Evolutionary conservation across 495 filamentous ascomycete genomes (phyloP), one percentile per base, ranked within the genome.

Genomic region (Letharia columbiana): DNA sequence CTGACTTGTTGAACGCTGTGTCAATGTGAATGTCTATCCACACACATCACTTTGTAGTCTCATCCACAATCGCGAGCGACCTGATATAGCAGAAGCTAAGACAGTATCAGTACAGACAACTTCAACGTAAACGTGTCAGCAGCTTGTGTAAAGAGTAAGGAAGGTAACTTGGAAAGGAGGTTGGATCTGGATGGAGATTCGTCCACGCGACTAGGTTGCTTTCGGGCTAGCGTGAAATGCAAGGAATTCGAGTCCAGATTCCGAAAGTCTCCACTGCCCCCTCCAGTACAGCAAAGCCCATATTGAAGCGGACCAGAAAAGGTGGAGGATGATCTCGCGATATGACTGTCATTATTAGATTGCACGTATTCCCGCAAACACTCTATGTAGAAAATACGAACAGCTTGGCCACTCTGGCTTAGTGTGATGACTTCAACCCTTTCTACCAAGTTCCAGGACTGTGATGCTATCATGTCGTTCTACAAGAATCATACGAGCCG

Each of bases 191-290:
- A 35, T 2, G 5, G 13, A 20, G 54, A 37, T 37, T 57, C 17
- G 31, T 18, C 52, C 54, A 57, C 54, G 54, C 15, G 33, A 37
- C 54, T 57, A 57, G 54, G 20, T 20, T 37, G 33, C 15, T 35
- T 57, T 39, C 6, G 20, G 6, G 20, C 54, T 57, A 57, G 54
- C 54, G 54, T 57, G 7, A 57, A 57, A 57, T 57, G 31, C 54
- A 57, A 57, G 15, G 15, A 18, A 17, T 5, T 56, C 52, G 31
- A 56, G 12, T 56, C 23, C 49, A 28, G 12, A 52, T 28, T 52
- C 11, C 41, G 11, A 11, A 12, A 28, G 23, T 28, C 23, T 28
- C 23, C 23, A 28, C 23, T 28, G 23, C 23, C 23, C n/a, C n/a
- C n/a, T n/a, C n/a, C 23, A 28, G 23, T 28, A 28, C 23, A 28